Percentiles rank a stretch among this genome's conserved stretches.
Evolutionary conservation across 2,329 filamentous ascomycete genomes (phyloP).

Genomic region (Fusarium sp.): DNA sequence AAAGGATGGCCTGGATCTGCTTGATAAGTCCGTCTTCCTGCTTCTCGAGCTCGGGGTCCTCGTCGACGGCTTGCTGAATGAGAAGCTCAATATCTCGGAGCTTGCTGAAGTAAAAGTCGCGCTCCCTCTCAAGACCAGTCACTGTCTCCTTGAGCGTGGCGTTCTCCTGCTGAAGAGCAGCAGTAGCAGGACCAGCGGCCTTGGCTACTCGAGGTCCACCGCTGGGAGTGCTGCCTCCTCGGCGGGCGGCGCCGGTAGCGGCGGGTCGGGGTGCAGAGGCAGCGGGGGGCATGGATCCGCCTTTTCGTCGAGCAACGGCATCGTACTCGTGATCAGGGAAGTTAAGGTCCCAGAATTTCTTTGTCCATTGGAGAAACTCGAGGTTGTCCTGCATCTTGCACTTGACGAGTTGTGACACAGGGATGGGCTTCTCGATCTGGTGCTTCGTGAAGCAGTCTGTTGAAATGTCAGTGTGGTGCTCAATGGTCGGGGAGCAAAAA

Average conservation of each 20-base stretch:
- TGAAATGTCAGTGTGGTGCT: conserved; percentile 20
- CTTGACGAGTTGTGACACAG: conserved; percentile 90
- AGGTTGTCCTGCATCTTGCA: conserved; percentile 99
- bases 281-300: conserved; percentile 72
- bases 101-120: conserved; percentile 99
- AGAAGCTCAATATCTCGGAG: conserved; percentile 96
- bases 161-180: conserved; percentile 88
- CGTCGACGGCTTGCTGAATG: conserved; percentile 92
- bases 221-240: conserved; percentile 76
- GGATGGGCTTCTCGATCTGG: conserved; percentile 89
- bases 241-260: conserved; percentile 65
- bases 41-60: conserved; percentile 93
- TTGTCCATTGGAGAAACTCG: conserved; percentile 97
- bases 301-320: conserved; percentile 87
- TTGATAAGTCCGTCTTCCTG: conserved; percentile 93
- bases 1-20: conserved; percentile 96
- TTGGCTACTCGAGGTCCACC: conserved; percentile 65
- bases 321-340: conserved; percentile 98
- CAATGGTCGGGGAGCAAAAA: neutral
- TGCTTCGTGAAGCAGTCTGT: conserved; percentile 88
- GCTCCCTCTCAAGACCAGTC: conserved; percentile 92
- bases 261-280: conserved; percentile 65
- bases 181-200: conserved; percentile 71
- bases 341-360: conserved; percentile 98
- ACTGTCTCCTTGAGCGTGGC: conserved; percentile 94